phyloP scores from a whole-genome alignment of 2,329 filamentous ascomycete genomes.

The Hypocreales sp. region DNA sequence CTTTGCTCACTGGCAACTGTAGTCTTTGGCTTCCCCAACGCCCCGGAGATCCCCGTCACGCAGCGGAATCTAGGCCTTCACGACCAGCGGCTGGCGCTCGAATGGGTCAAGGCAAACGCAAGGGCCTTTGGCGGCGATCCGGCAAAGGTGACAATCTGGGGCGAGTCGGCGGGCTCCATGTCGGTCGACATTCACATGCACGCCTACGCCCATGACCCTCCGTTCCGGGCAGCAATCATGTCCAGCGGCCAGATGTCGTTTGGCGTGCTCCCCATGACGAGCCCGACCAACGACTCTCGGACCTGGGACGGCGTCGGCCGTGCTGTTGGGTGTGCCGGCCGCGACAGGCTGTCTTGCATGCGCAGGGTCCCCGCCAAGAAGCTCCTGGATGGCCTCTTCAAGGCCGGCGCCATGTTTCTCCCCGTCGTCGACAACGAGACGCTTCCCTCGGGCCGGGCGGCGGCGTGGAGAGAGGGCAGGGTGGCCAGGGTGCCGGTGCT shows the following conservation, averaged over 20 bases:
- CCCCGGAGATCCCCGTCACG: slow-evolving; percentile 18
- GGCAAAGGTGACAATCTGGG: slow-evolving; percentile 11
- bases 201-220: slow-evolving; percentile 5
- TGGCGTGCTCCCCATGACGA: slow-evolving; percentile 5
- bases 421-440: slow-evolving; percentile 8
- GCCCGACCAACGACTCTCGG: background rate
- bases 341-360: slow-evolving; percentile 8
- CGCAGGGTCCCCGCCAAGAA: slow-evolving; percentile 3
- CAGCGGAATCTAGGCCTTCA: slow-evolving; percentile 15
- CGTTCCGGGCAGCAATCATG: slow-evolving; percentile 12
- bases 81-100: slow-evolving; percentile 12
- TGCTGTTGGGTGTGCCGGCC: slow-evolving; percentile 6
- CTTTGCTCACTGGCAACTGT: too few relatives aligned
- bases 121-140: slow-evolving; percentile 12
- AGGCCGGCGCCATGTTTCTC: slow-evolving; percentile 1
- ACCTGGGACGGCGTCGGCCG: slow-evolving; percentile 7
- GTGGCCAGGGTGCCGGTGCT: slow-evolving; percentile 9
- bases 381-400: slow-evolving; percentile 6
- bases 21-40: slow-evolving; percentile 28
- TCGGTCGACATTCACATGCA: slow-evolving; percentile 14
- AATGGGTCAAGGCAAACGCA: slow-evolving; percentile 12
- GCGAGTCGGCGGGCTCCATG: slow-evolving; percentile 13
- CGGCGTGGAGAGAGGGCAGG: slow-evolving; percentile 8
- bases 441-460: slow-evolving; percentile 4
- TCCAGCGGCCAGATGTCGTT: slow-evolving; percentile 14